Percentiles rank a stretch among this genome's conserved stretches.
Conservation (phyloP, 148 eudicot species). For the Fagopyrum tataricum region DNA sequence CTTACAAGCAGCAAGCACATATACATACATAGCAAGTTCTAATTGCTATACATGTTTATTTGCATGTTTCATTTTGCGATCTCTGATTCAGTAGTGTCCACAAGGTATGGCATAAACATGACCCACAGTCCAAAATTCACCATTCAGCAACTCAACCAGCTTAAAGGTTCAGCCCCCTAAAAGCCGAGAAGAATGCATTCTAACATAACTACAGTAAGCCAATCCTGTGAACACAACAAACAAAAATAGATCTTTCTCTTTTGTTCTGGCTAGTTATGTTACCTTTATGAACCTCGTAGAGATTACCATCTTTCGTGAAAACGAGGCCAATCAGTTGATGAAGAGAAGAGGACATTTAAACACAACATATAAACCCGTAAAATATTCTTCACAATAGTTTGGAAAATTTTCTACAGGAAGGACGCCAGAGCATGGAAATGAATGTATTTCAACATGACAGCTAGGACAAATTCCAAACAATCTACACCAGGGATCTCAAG, state of each 20-base stretch:
- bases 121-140: neutral
- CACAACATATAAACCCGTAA: neutral
- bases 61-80: too few relatives aligned
- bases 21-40: neutral
- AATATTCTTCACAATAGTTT: neutral
- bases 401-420: neutral
- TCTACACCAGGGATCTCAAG: neutral
- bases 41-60: neutral
- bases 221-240: too few relatives aligned
- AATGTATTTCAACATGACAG: neutral
- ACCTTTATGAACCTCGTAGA: neutral
- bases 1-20: constrained; percentile 1
- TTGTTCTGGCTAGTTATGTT: too few relatives aligned
- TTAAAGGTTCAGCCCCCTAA: too few relatives aligned
- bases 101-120: neutral
- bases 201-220: too few relatives aligned
- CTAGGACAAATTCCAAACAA: neutral
- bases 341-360: neutral
- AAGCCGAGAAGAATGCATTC: too few relatives aligned
- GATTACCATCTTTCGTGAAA: neutral
- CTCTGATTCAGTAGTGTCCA: too few relatives aligned
- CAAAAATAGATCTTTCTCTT: too few relatives aligned
- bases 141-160: neutral
- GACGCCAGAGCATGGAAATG: neutral
- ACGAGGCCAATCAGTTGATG: neutral